Evolutionary conservation across 768 basidiomycete species (phyloP).

Genomic region (Boletus vinaceobasis): DNA sequence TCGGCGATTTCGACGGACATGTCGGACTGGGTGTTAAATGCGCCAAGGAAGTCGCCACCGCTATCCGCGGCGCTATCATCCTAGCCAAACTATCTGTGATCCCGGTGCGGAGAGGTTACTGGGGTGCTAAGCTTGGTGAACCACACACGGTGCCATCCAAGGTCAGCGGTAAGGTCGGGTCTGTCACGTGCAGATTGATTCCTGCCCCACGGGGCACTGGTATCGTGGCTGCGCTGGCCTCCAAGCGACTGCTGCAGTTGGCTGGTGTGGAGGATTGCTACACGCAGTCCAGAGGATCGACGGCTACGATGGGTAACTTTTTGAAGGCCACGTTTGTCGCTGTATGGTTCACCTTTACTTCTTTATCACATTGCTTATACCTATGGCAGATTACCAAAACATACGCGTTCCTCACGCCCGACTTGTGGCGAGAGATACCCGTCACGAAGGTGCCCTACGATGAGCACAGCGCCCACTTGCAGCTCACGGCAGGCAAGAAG

Average conservation of each 20-base stretch:
- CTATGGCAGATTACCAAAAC: constrained; percentile 85
- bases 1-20: constrained; percentile 98
- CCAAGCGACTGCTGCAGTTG: constrained; percentile 93
- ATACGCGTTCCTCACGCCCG: constrained; percentile 96
- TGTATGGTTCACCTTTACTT: constrained; percentile 43
- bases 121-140: constrained; percentile 98
- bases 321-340: constrained; percentile 95
- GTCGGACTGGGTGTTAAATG: constrained; percentile 99
- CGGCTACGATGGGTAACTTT: constrained; percentile 99
- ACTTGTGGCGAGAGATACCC: constrained; percentile 95
- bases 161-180: constrained; percentile 97
- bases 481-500: constrained; percentile 78
- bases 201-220: constrained; percentile 98
- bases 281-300: constrained; percentile 97
- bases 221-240: constrained; percentile 98
- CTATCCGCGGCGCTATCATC: constrained; percentile 99
- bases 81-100: constrained; percentile 97
- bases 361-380: not conserved
- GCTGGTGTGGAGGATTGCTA: constrained; percentile 98
- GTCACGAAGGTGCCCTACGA: constrained; percentile 89
- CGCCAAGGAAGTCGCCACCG: constrained; percentile 99
- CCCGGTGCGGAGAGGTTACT: constrained; percentile 98
- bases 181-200: constrained; percentile 98
- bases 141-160: constrained; percentile 99
- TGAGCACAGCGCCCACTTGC: constrained; percentile 91